Evolutionary conservation across 768 basidiomycete genomes (phyloP), one percentile per base, ranked within the genome.

Genomic region (Amanita subjunquillea): DNA sequence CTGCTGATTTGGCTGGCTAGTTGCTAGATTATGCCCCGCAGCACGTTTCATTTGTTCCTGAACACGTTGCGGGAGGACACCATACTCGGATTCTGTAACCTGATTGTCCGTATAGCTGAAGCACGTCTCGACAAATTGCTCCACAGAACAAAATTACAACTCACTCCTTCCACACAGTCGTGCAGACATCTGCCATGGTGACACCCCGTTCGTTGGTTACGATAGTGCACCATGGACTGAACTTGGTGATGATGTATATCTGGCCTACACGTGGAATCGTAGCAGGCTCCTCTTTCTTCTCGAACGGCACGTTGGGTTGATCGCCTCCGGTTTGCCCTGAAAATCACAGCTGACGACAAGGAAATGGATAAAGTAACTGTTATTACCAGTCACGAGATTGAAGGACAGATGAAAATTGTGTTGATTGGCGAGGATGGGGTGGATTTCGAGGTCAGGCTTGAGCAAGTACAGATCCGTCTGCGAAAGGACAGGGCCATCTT

Each of bases 151-250:
- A 40, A 8, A 53, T n/a, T 38, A 2, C 25, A 44, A 72, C 84
- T 34, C 55, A 91, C 90, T 91, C 88, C 65, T 80, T 82, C 73
- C 78, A 87, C 42, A 91, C 67, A n/a, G 74, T 66, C 3, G 72
- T 71, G 59, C 82, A 86, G n/a, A 91, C 74, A 61, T 92, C 87
- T 15, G 75, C 76, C 56, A 87, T 74, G 2, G 87, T 90, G 15
- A 92, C 86, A 0, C 89, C 89, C 0, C 69, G 66, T 13, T 82
- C 78, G 60, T 84, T 90, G 65, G 74, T 79, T 47, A 87, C 74
- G 52, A 80, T 80, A 6, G 84, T 86, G 62, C 85, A 86, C 89
- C 89, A 91, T 1, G 90, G 89, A 41, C 78, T 83, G 40, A 74
- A 68, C 43, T 71, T 64, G 10, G 77, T 77, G 58, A 84, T 78